Base-by-base conservation (phyloP, 2,329 filamentous ascomycete genomes). In the Aspergillus proliferans region DNA sequence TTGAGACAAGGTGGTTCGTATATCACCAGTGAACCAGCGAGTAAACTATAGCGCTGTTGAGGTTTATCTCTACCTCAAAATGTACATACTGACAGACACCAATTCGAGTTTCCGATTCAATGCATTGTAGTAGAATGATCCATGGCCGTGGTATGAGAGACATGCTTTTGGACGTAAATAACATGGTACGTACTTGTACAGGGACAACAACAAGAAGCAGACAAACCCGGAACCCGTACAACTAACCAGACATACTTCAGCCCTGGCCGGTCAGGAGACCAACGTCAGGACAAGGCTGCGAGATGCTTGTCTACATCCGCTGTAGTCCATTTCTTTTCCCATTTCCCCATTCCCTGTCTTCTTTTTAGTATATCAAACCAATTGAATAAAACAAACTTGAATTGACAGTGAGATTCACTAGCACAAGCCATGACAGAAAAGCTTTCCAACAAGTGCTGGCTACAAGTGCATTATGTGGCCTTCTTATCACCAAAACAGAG, bases 1-100 rank as follows among this genome's bases (percentile, higher is more conserved):
- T 64, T 94, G 59, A 81, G 76, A 66, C 64, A 77, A 24, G 86
- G 84, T 3, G 72, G 77, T 36, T 69, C 71, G 2, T 91, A 87
- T 69, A 66, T 91, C 22, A 40, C 38, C 19, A 19, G 15, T 14
- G 58, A 63, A 10, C 56, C 54, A 28, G 52, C 58, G 10, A 78
- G 75, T 52, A 77, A 74, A 53, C 59, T 79, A 49, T 79, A 64
- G 10, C 10, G 6, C 24, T 63, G 49, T 28, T n/a, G n/a, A 14
- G n/a, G 43, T 46, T 50, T 39, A 22, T 21, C 47, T 52, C 50
- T 26, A 18, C 10, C 18, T 49, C 46, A 49, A 57, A 50, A 47
- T 43, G 26, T 46, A 44, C 26, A 44, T 44, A 43, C 42, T 30
- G 8, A 36, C 18, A 21, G 18, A 40, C 22, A 40, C 38, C 38